Conservation (phyloP, 768 basidiomycete species). For the Termitomyces eurrhizus region DNA sequence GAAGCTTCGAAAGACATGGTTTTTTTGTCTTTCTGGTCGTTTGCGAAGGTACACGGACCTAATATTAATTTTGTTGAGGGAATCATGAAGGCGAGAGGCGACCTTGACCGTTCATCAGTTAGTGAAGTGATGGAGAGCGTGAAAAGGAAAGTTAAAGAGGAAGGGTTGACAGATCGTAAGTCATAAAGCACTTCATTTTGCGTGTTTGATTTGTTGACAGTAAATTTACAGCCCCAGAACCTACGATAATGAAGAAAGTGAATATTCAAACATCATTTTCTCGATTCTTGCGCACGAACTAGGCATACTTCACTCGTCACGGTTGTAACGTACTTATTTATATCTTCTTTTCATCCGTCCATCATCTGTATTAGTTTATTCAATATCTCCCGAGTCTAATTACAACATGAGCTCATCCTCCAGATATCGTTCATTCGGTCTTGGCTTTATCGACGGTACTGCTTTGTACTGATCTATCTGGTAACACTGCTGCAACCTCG, state of each 20-base stretch:
- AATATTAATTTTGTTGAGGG: slow-evolving; percentile 90
- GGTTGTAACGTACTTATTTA: slow-evolving; percentile 6
- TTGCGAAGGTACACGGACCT: slow-evolving; percentile 92
- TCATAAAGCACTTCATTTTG: slow-evolving; percentile 20
- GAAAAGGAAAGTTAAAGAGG: slow-evolving; percentile 89
- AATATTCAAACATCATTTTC: slow-evolving; percentile 72
- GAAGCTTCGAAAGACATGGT: slow-evolving; percentile 86
- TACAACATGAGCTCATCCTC: slow-evolving; percentile 14
- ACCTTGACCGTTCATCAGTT: slow-evolving; percentile 84
- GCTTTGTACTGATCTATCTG: slow-evolving; percentile 54
- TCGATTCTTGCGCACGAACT: slow-evolving; percentile 59
- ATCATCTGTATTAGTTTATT: slow-evolving; percentile 17
- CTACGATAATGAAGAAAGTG: slow-evolving; percentile 91
- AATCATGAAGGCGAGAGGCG: slow-evolving; percentile 83
- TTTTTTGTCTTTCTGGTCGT: slow-evolving; percentile 91
- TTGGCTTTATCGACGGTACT: slow-evolving; percentile 37
- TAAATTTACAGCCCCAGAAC: slow-evolving; percentile 58
- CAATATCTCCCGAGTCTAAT: slow-evolving; percentile 11
- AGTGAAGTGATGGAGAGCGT: slow-evolving; percentile 93
- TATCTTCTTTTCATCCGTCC: slow-evolving; percentile 2
- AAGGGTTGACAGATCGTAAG: slow-evolving; percentile 78
- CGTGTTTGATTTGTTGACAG: neutral
- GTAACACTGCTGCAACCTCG: slow-evolving; percentile 69
- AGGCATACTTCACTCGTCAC: slow-evolving; percentile 10
- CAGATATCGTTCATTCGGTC: slow-evolving; percentile 33